Base-by-base conservation (phyloP, 176 grass and related monocot genomes). In the Oryza coarctata region DNA sequence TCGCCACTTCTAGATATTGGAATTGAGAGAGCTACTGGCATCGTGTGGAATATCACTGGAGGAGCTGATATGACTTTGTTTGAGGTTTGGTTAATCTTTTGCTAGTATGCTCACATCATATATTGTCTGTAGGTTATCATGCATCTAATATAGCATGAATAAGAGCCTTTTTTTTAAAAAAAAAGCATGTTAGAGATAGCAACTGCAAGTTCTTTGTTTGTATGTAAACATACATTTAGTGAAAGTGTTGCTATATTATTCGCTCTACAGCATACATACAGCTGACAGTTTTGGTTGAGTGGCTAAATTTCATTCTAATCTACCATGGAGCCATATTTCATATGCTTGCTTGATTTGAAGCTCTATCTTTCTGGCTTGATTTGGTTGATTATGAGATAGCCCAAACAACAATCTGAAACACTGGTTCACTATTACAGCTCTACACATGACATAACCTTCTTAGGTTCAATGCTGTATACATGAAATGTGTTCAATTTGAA, bases 11-110 rank as follows among this genome's bases (percentile, higher is more conserved):
- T 97, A 65, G 94, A 97, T 86, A 94, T 97, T 89, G 94, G 94
- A 85, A 97, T 97, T 64, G 94, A 97, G 74, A 90, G 94, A 80
- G 94, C 94, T 67, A 97, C 91, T 65, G 94, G 94, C 55, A 97
- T 97, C 32, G 94, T 97, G 76, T 97, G 94, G 94, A 97, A 97
- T 82, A 97, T 97, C 70, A 97, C 94, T 32, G 94, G 94, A 14
- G 94, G 94, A 80, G 84, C 27, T 81, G 94, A 97, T 74, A 35
- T 97, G 70, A 93, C 94, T 79, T 88, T 97, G 66, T 97, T 89
- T 85, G 94, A 97, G 94, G 94, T 97, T 74, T 41, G 81, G 14
- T 82, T 18, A 43, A 68, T 87, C 43, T 86, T 68, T 82, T 87
- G 52, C 60, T 74, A 63, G 25, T 39, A 41, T 86, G 22, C 31